Evolutionary conservation across 495 filamentous ascomycete genomes (phyloP).

Genomic region (Aspergillus avenaceus): DNA sequence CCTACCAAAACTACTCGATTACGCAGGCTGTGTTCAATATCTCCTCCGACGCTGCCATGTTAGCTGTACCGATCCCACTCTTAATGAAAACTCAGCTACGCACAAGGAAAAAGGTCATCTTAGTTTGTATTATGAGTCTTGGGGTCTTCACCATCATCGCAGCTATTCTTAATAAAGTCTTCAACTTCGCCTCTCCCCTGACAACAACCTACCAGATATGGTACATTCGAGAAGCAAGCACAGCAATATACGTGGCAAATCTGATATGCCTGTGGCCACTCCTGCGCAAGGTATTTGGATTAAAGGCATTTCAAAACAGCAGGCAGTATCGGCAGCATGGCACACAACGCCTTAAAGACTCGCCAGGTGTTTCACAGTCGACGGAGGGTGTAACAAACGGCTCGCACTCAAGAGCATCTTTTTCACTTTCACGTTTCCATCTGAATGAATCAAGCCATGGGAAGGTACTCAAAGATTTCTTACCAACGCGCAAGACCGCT

Average conservation of each 20-base stretch:
- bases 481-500: background rate
- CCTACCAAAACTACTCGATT: conserved; percentile 52
- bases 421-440: conserved; percentile 14
- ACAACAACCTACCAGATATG: conserved; percentile 50
- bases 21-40: conserved; percentile 65
- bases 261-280: conserved; percentile 60
- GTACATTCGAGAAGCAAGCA: conserved; percentile 63
- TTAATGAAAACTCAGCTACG: conserved; percentile 53
- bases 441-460: background rate
- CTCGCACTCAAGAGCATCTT: conserved; percentile 20
- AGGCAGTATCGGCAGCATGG: conserved; percentile 19
- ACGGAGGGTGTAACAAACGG: conserved; percentile 2
- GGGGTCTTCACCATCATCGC: conserved; percentile 62
- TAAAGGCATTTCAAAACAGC: conserved; percentile 30
- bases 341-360: conserved; percentile 14
- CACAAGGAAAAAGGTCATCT: conserved; percentile 45
- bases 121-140: conserved; percentile 47
- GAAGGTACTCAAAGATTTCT: background rate
- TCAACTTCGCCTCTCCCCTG: conserved; percentile 56
- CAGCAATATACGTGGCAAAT: conserved; percentile 61
- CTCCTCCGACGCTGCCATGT: conserved; percentile 59
- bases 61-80: conserved; percentile 56
- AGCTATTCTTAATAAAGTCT: conserved; percentile 61
- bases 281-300: conserved; percentile 47
- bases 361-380: conserved; percentile 7